Evolutionary conservation across 2,329 filamentous ascomycete species (phyloP).

Genomic region (Podosphaera xanthii): DNA sequence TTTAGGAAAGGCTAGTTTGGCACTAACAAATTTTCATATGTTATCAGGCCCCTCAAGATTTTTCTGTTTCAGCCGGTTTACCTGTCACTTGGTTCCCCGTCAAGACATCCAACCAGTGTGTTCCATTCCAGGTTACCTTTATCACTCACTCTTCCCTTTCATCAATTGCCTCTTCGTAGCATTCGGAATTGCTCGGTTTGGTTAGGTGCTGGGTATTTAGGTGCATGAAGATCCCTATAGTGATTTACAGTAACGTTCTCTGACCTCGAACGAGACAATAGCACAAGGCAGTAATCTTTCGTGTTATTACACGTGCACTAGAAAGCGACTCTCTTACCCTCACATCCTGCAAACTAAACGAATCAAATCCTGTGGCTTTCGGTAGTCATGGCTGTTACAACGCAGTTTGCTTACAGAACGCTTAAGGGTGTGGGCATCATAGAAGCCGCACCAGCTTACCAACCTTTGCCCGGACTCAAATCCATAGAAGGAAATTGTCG

Average conservation of each 20-base stretch:
- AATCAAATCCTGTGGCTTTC: constrained; percentile 41
- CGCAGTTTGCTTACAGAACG: constrained; percentile 94
- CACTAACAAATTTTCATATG: not conserved
- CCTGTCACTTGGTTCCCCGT: not conserved
- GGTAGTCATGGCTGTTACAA: constrained; percentile 81
- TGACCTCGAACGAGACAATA: not conserved
- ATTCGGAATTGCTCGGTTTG: constrained; percentile 4
- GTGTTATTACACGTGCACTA: constrained; percentile 1
- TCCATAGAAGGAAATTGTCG: constrained; percentile 85
- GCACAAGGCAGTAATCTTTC: constrained; percentile 6
- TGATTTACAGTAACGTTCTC: not conserved
- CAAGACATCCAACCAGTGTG: constrained; percentile 9
- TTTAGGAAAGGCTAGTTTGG: not conserved
- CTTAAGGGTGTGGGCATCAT: constrained; percentile 89
- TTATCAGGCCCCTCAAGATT: not conserved
- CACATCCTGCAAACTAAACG: constrained; percentile 8
- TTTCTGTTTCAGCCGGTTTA: not conserved
- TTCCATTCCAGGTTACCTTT: constrained; percentile 11
- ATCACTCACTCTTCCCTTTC: constrained; percentile 5
- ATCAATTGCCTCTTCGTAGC: constrained; percentile 1
- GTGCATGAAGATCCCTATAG: constrained; percentile 2
- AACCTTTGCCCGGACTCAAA: constrained; percentile 57
- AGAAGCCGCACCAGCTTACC: constrained; percentile 76
- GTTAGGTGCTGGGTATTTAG: constrained; percentile 3
- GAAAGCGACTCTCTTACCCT: constrained; percentile 9